Evolutionary conservation across 2,329 filamentous ascomycete genomes (phyloP), one percentile per base, ranked within the genome.

Genomic region (Phyllosticta ampelicida): DNA sequence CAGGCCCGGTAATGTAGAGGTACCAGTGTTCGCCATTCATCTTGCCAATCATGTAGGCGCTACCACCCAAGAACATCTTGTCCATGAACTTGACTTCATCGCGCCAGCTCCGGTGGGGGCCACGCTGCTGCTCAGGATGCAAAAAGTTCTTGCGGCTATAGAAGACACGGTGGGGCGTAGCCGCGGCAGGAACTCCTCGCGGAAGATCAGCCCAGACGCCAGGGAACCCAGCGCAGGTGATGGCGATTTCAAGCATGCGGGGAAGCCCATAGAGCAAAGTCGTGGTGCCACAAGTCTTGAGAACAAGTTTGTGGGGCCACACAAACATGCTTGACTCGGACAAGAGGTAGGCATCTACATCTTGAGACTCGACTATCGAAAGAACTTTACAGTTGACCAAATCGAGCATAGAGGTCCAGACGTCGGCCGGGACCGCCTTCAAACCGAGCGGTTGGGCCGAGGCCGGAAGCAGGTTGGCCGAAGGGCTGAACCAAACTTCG

Each of bases 1-100:
- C 86, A 18, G 94, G 92, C 55, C 89, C 89, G 11, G 94, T 97
- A 67, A 97, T 86, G 76, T 99, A 99, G 58, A 99, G 78, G 71
- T 97, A 97, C 94, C 94, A 99, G 68, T 99, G 94, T 73, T 99
- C 94, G 60, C 94, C 92, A 66, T 99, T 99, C 92, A 97, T 97
- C 77, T 96, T 97, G 68, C 94, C 94, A 64, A 99, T 95, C 91
- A 97, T 96, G 74, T 99, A 99, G 54, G 94, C 94, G 73, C 92
- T 97, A 58, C 94, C 94, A 59, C 89, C 86, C 61, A 87, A 80
- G 71, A 99, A 96, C 73, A 91, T 89, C 70, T 88, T 86, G 75
- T 99, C 94, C 62, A 99, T 80, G 66, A 86, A 95, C 67, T 86
- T 87, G 68, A 97, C 92, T 72, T 99, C 94, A 70, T 96, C 87